Base-by-base conservation (phyloP, 2,329 filamentous ascomycete species). In the Amauroascus verrucosus region DNA sequence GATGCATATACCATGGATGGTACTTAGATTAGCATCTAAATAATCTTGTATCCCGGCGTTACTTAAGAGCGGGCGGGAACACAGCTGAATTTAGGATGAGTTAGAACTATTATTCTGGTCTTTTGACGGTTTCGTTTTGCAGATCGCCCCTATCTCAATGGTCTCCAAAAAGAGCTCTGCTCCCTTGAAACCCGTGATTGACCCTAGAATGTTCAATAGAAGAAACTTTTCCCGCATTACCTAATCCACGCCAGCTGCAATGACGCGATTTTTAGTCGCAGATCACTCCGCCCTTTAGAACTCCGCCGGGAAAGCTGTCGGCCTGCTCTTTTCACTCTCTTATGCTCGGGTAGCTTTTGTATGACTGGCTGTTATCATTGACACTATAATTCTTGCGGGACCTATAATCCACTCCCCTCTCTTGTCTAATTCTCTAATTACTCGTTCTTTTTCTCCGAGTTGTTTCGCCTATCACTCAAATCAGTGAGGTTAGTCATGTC, bases 221-320 rank as follows among this genome's bases (percentile, higher is more conserved):
- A n/a, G n/a, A n/a, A n/a, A n/a, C n/a, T 9, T 48, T 48, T 38
- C 18, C 46, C 46, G 33, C 26, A 37, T 48, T 48, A 48, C 46
- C 46, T 48, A 48, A 48, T 46, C 44, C 32, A 58, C n/a, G 83
- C 79, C 61, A 76, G 4, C 24, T 44, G 20, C 37, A 24, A 43
- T 51, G 48, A 51, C 48, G 48, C 37, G 40, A 51, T 51, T 44
- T 26, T 51, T 50, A 41, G 48, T 37, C 11, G 48, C 20, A 24
- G 26, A 33, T 43, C 20, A 38, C 6, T 7, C 38, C 8, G 37
- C 16, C 38, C 4, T 20, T 37, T 28, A 33, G 16, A 37, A 28
- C 46, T 26, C 44, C 41, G 41, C 30, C 30, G 45, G 44, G 45
- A 48, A 48, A 26, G n/a, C n/a, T 35, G 28, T 43, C 48, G 6